A percentile compares a stretch with the other conserved stretches of the same genome.
phyloP scores from a whole-genome alignment of 1,284 basidiomycete genomes.

The Coriolopsis trogii region DNA sequence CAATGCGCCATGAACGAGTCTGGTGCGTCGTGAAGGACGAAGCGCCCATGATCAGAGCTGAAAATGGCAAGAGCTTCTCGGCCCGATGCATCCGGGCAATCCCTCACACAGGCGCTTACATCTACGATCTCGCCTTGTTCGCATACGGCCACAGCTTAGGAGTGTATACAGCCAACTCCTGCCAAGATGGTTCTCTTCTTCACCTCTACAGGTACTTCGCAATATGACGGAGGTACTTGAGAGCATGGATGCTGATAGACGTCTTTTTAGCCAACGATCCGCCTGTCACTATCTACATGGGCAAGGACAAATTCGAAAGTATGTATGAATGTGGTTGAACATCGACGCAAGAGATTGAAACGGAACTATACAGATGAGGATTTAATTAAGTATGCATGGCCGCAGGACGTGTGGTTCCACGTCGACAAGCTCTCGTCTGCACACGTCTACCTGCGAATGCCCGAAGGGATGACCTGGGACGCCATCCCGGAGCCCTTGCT shows the following conservation, averaged over 20 bases:
- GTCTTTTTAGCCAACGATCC: constrained; percentile 53
- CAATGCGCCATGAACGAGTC: no score
- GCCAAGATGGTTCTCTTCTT: constrained; percentile 24
- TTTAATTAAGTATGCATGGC: constrained; percentile 89
- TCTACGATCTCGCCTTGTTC: no score
- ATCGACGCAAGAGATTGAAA: not conserved
- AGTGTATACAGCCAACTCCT: no score
- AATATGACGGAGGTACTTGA: not conserved
- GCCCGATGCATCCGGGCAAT: no score
- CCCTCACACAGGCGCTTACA: no score
- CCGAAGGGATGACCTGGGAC: constrained; percentile 84
- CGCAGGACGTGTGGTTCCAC: constrained; percentile 81
- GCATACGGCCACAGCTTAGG: no score
- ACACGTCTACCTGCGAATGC: constrained; percentile 92
- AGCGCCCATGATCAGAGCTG: no score
- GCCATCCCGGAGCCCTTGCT: constrained; percentile 80
- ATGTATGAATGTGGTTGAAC: constrained; percentile 32
- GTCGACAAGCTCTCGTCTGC: constrained; percentile 93
- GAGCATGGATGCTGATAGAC: no score
- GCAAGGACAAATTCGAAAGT: constrained; percentile 97
- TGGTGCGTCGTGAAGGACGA: no score
- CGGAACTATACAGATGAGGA: constrained; percentile 75
- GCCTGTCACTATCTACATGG: constrained; percentile 87
- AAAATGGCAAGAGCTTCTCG: no score
- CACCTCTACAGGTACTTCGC: constrained; percentile 15